phyloP scores from a whole-genome alignment of 2,329 filamentous ascomycete genomes.

The Colletotrichum sp. region DNA sequence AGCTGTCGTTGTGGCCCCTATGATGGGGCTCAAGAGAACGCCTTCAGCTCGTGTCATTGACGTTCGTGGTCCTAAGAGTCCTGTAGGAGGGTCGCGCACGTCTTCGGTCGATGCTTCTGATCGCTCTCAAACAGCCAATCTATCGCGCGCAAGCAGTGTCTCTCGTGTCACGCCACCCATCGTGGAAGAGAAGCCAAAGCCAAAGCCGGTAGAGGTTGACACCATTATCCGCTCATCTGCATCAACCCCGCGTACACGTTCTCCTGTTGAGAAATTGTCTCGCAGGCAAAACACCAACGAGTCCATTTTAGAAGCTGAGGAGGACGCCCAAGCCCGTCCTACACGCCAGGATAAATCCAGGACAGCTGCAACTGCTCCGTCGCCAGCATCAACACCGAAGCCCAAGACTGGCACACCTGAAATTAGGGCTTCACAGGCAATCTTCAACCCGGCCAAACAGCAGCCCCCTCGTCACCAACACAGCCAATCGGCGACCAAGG shows the following conservation, averaged over 20 bases:
- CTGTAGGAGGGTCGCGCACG: conserved; percentile 50
- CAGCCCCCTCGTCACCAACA: conserved; percentile 23
- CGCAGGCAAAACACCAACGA: conserved; percentile 29
- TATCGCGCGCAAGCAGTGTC: conserved; percentile 45
- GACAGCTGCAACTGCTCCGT: neutral
- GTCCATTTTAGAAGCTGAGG: conserved; percentile 51
- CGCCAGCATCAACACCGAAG: neutral
- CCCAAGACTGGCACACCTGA: conserved; percentile 8
- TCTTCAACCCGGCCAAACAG: conserved; percentile 23
- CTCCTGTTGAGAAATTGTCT: conserved; percentile 36
- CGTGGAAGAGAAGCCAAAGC: conserved; percentile 40
- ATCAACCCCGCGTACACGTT: conserved; percentile 29
- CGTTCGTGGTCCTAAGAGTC: conserved; percentile 57
- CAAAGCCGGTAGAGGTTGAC: conserved; percentile 26
- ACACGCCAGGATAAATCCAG: neutral
- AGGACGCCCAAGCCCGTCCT: conserved; percentile 30
- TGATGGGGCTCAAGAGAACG: conserved; percentile 41
- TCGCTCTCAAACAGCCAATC: conserved; percentile 43
- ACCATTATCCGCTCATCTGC: conserved; percentile 14
- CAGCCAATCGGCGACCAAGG: conserved; percentile 34
- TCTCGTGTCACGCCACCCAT: conserved; percentile 41
- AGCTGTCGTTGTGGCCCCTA: conserved; percentile 41
- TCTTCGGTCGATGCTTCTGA: conserved; percentile 52
- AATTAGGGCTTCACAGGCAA: conserved; percentile 20
- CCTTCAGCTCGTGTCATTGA: conserved; percentile 64